Conservation (phyloP, 176 grass and related monocot genomes). For the Pontederia paniculata region DNA sequence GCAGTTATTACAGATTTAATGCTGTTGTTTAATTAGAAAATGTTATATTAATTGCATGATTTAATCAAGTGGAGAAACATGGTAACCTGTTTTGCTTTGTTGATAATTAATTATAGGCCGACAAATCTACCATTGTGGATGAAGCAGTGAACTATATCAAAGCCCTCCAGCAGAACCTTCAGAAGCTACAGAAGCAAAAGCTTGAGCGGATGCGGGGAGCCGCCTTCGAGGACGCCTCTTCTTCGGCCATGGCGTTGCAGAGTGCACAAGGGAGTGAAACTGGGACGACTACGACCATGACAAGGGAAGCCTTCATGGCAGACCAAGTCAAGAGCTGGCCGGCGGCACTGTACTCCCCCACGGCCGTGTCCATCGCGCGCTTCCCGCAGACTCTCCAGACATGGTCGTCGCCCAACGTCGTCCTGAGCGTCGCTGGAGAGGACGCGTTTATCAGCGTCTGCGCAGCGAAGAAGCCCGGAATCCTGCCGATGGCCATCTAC, state of each 20-base stretch:
- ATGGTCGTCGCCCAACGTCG: constrained; percentile 44
- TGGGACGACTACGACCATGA: not conserved
- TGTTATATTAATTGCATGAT: too few species aligned
- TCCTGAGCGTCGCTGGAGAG: constrained; percentile 27
- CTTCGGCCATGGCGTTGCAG: not conserved
- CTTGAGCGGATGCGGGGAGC: constrained; percentile 17
- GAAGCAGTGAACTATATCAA: constrained; percentile 59
- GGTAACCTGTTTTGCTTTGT: too few species aligned
- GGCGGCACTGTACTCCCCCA: not conserved
- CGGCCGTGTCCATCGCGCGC: not conserved
- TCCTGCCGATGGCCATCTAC: constrained; percentile 24
- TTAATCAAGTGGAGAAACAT: too few species aligned
- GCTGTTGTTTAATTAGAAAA: too few species aligned
- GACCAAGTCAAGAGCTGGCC: constrained; percentile 23
- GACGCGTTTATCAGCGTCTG: constrained; percentile 44
- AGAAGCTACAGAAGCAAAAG: constrained; percentile 39
- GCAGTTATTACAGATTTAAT: too few species aligned
- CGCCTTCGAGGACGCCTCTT: not conserved
- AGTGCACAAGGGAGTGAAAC: not conserved
- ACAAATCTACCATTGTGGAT: constrained; percentile 47
- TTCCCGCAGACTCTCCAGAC: constrained; percentile 31
- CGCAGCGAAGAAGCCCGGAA: constrained; percentile 1
- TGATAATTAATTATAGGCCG: constrained; percentile 14
- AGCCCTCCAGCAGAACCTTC: constrained; percentile 27
- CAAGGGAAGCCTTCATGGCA: constrained; percentile 25